phyloP scores from a whole-genome alignment of 2,329 filamentous ascomycete genomes.

The Scedosporium dehoogii region DNA sequence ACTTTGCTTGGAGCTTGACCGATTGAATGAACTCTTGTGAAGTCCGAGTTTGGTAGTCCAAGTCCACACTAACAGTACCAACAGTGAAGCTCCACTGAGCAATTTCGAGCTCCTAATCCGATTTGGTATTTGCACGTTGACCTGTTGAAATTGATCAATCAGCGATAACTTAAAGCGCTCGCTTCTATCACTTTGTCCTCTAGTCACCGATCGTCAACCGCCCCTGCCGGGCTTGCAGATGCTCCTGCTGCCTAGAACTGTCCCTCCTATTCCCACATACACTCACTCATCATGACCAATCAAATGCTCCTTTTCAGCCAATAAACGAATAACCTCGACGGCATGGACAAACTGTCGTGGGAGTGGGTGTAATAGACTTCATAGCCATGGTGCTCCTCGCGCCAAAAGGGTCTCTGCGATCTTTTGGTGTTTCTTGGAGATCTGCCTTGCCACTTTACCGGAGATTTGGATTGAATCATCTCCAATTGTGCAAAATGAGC shows the following conservation, averaged over 20 bases:
- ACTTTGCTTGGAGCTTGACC: too few species aligned
- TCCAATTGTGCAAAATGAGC: background rate
- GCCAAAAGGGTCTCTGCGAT: background rate
- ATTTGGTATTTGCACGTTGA: too few species aligned
- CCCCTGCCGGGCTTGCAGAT: background rate
- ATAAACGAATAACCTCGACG: background rate
- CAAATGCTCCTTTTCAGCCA: background rate
- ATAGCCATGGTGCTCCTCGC: background rate
- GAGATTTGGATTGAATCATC: background rate
- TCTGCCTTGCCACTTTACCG: background rate
- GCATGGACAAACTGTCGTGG: background rate
- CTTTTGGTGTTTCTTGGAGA: background rate
- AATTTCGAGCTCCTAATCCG: too few species aligned
- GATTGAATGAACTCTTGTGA: too few species aligned
- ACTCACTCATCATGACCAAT: background rate
- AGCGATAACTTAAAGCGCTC: too few species aligned
- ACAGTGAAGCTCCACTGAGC: too few species aligned
- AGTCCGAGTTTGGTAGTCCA: too few species aligned
- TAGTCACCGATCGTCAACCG: background rate
- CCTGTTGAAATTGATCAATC: too few species aligned
- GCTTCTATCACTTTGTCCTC: background rate
- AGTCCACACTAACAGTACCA: too few species aligned
- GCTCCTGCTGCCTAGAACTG: background rate
- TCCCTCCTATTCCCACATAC: background rate
- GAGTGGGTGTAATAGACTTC: background rate